These are phyloP conservation scores for Leishmania mexicana DNA, from an alignment of 208 protist species.

Conservation along the genomic window DNA sequence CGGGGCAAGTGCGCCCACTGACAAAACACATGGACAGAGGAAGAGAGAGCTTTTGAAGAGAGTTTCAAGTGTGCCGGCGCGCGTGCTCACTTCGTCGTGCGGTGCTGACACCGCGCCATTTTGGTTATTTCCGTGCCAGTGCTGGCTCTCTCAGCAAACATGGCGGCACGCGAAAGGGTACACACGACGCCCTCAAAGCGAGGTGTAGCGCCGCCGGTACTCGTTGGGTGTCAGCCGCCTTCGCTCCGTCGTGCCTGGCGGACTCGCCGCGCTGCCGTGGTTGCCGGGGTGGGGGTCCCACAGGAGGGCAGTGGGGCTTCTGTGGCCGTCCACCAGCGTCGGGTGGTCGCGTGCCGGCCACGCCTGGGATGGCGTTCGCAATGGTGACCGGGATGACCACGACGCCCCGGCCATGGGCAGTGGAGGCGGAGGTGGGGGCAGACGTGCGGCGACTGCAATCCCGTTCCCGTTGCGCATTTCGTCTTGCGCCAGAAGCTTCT, in stretches of 20 bases:
- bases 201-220: constrained; percentile 39
- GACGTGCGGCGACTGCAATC: neutral
- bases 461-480: constrained; percentile 21
- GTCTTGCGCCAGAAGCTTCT: constrained; percentile 39
- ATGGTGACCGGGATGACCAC: constrained; percentile 3
- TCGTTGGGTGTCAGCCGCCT: constrained; percentile 21
- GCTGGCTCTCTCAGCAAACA: neutral
- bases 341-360: neutral
- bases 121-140: neutral
- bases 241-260: constrained; percentile 1
- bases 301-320: neutral
- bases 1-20: neutral
- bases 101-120: neutral
- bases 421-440: neutral
- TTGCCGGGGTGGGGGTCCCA: neutral
- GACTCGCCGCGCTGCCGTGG: neutral
- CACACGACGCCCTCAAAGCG: constrained; percentile 8
- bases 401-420: neutral
- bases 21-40: neutral
- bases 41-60: neutral
- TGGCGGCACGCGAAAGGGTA: neutral
- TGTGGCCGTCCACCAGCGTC: neutral
- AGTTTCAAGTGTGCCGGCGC: neutral
- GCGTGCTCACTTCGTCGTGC: neutral
- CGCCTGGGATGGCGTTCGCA: neutral